A percentile compares a stretch with the other conserved stretches of the same genome.
Conservation (phyloP, 306 rosid genomes). For the Casuarina glauca region DNA sequence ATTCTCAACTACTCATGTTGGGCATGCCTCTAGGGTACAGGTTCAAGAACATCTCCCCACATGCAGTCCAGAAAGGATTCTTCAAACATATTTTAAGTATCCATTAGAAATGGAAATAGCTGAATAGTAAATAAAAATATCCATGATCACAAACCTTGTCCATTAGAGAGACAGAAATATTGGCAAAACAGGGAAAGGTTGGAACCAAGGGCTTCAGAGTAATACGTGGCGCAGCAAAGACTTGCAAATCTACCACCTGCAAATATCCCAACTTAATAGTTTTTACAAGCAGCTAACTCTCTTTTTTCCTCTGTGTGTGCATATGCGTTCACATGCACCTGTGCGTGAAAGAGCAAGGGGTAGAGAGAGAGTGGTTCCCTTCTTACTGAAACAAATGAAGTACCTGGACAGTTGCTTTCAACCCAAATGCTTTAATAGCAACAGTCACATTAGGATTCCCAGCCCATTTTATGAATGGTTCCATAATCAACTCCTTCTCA, state of each 20-base stretch:
- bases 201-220: constrained; percentile 97
- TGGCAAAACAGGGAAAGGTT: constrained; percentile 93
- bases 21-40: background rate
- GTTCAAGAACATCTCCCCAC: background rate
- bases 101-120: background rate
- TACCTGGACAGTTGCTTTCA: constrained; percentile 90
- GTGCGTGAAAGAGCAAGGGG: background rate
- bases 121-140: background rate
- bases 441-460: constrained; percentile 79
- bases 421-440: constrained; percentile 78
- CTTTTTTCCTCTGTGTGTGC: background rate
- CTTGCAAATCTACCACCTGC: constrained; percentile 85
- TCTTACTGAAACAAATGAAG: constrained; percentile 3
- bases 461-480: constrained; percentile 90
- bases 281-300: constrained; percentile 15
- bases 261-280: constrained; percentile 25
- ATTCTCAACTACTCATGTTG: background rate
- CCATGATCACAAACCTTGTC: constrained; percentile 70
- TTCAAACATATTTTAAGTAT: constrained; percentile 4
- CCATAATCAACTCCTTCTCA: constrained; percentile 96
- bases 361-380: background rate
- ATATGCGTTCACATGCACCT: too few relatives aligned
- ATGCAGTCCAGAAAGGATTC: background rate
- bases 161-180: constrained; percentile 80
- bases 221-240: constrained; percentile 71